These are phyloP conservation scores for Aspergillus taichungensis DNA, from an alignment of 495 filamentous ascomycete genomes.

Conservation along the genomic window DNA sequence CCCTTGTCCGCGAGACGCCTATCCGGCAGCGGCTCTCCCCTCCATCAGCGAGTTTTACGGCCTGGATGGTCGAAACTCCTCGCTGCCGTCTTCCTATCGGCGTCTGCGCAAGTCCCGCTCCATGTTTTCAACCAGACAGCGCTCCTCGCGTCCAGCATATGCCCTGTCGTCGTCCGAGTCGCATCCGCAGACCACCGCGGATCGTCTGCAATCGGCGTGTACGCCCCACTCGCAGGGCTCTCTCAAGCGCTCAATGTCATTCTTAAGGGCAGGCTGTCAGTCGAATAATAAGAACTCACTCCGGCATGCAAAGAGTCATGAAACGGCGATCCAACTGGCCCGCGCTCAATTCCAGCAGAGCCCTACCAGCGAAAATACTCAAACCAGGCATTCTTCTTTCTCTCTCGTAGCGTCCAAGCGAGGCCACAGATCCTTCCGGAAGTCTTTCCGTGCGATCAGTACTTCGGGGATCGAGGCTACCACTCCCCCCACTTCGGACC, in stretches of 20 bases:
- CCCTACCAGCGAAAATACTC: slow-evolving; percentile 20
- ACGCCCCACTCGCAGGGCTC: slow-evolving; percentile 18
- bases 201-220: slow-evolving; percentile 1
- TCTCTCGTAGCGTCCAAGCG: slow-evolving; percentile 33
- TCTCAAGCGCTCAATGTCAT: slow-evolving; percentile 53
- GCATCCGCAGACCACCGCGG: slow-evolving; percentile 2
- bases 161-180: slow-evolving; percentile 11
- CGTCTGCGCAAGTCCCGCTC: slow-evolving; percentile 65
- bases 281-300: slow-evolving; percentile 5
- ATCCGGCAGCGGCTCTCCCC: slow-evolving; percentile 19
- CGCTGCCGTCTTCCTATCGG: slow-evolving; percentile 65
- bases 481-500: slow-evolving; percentile 13
- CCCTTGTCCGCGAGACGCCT: neutral
- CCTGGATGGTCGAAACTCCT: slow-evolving; percentile 52
- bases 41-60: slow-evolving; percentile 29
- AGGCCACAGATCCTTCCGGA: slow-evolving; percentile 48
- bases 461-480: slow-evolving; percentile 24
- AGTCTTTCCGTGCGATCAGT: slow-evolving; percentile 48
- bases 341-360: slow-evolving; percentile 39
- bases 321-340: slow-evolving; percentile 41
- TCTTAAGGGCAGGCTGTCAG: slow-evolving; percentile 38
- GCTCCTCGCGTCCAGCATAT: slow-evolving; percentile 21
- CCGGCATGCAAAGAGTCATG: slow-evolving; percentile 30
- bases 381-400: slow-evolving; percentile 39
- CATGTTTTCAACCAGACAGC: slow-evolving; percentile 51